Conservation (phyloP, 345 rosid genomes). For the Brassica nigra region DNA sequence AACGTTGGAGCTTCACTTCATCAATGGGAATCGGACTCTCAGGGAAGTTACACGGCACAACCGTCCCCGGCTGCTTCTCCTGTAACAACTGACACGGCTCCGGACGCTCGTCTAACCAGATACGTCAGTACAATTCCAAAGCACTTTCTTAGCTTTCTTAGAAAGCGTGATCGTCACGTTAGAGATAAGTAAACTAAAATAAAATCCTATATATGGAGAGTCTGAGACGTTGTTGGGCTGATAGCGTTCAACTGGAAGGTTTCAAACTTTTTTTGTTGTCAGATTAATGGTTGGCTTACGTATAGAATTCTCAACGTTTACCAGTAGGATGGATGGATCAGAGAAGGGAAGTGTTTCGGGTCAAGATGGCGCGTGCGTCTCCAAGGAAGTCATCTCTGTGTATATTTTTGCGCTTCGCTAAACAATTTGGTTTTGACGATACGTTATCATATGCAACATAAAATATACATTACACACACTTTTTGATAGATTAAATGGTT, state of each 20-base stretch:
- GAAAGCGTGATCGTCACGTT: conserved; percentile 63
- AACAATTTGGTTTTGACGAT: not conserved
- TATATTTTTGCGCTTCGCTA: not conserved
- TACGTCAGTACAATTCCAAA: conserved; percentile 81
- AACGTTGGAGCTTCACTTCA: conserved; percentile 44
- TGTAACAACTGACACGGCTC: conserved; percentile 56
- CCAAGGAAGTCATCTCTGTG: not conserved
- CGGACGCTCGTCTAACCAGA: conserved; percentile 62
- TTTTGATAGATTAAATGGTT: not conserved
- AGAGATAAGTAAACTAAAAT: conserved; percentile 56
- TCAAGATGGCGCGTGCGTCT: not conserved
- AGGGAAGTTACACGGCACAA: conserved; percentile 58
- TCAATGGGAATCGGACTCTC: conserved; percentile 58
- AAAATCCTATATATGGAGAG: too few species aligned
- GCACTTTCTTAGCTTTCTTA: conserved; percentile 53
- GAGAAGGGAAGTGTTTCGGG: not conserved
- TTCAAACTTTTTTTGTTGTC: too few species aligned
- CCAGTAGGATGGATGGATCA: not conserved
- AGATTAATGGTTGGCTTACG: too few species aligned
- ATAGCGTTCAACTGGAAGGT: too few species aligned
- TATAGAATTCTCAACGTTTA: not conserved
- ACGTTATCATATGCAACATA: not conserved
- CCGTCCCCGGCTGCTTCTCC: conserved; percentile 44
- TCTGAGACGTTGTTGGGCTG: too few species aligned
- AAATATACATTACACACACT: not conserved